These are phyloP conservation scores for Fusarium nelsonii DNA, from an alignment of 2,329 filamentous ascomycete genomes.

Conservation along the genomic window DNA sequence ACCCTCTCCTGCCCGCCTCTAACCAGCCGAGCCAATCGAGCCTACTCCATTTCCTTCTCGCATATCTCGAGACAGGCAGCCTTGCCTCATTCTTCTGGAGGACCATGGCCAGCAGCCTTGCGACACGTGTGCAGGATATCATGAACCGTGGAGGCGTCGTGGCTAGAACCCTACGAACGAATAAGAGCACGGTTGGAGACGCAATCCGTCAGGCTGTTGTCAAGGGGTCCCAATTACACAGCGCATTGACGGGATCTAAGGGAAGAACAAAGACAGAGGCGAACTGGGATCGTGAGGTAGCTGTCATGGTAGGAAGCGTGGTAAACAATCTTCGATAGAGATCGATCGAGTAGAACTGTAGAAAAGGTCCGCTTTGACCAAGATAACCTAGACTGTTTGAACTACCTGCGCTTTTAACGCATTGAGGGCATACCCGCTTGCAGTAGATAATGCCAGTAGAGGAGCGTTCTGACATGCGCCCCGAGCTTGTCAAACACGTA, in stretches of 20 bases:
- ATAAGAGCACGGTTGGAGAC: slow-evolving; percentile 79
- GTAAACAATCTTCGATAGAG: slow-evolving; percentile 65
- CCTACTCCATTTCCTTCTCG: slow-evolving; percentile 79
- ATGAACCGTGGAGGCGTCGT: slow-evolving; percentile 84
- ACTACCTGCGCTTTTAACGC: not conserved
- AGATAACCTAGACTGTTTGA: not conserved
- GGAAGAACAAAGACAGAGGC: slow-evolving; percentile 62
- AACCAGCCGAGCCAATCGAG: slow-evolving; percentile 56
- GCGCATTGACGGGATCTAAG: slow-evolving; percentile 59
- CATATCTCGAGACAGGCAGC: slow-evolving; percentile 86
- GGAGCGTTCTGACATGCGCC: not conserved
- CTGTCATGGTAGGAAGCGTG: slow-evolving; percentile 92
- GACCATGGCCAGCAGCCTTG: slow-evolving; percentile 82
- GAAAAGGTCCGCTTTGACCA: not conserved
- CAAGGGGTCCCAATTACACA: slow-evolving; percentile 77
- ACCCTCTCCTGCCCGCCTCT: slow-evolving; percentile 69
- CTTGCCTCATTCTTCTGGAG: slow-evolving; percentile 95
- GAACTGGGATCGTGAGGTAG: slow-evolving; percentile 89
- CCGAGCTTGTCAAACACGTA: not conserved
- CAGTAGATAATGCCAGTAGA: not conserved
- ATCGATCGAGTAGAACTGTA: not conserved
- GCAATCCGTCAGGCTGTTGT: slow-evolving; percentile 87
- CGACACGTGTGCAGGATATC: slow-evolving; percentile 85
- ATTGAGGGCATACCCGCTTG: not conserved
- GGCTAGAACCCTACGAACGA: slow-evolving; percentile 82